Conservation (phyloP, 345 rosid species). For the Mangifera indica region DNA sequence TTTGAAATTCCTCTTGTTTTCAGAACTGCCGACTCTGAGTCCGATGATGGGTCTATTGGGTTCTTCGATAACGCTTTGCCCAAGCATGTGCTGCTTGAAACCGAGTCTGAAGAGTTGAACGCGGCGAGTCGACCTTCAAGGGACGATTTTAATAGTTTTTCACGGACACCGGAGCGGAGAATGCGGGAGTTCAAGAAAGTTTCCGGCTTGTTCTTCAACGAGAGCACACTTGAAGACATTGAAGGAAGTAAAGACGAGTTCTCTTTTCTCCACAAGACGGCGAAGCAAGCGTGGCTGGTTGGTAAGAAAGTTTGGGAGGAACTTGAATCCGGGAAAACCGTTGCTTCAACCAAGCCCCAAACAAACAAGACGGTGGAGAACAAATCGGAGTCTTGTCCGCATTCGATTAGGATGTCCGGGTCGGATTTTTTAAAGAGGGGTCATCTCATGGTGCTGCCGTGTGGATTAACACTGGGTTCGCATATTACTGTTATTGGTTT, state of each 20-base stretch:
- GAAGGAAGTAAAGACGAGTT: slow-evolving; percentile 41
- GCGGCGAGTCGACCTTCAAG: slow-evolving; percentile 17
- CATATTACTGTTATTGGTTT: slow-evolving; percentile 79
- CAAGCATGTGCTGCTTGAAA: slow-evolving; percentile 30
- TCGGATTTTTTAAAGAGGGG: slow-evolving; percentile 34
- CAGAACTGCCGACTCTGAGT: slow-evolving; percentile 29
- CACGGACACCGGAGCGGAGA: slow-evolving; percentile 22
- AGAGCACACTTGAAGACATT: slow-evolving; percentile 35
- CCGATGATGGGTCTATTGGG: slow-evolving; percentile 24
- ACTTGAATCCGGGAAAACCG: slow-evolving; percentile 32
- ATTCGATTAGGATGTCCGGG: slow-evolving; percentile 50
- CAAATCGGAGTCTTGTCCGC: slow-evolving; percentile 48
- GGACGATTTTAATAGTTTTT: slow-evolving; percentile 5
- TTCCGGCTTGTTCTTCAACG: slow-evolving; percentile 50
- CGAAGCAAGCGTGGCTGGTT: slow-evolving; percentile 53
- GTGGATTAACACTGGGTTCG: slow-evolving; percentile 65
- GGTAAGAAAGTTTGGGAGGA: slow-evolving; percentile 63
- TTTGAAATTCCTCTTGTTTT: slow-evolving; percentile 49
- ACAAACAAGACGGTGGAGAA: slow-evolving; percentile 16
- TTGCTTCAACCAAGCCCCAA: slow-evolving; percentile 4
- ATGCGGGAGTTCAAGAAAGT: slow-evolving; percentile 34
- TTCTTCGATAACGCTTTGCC: slow-evolving; percentile 33
- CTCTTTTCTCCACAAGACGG: slow-evolving; percentile 56
- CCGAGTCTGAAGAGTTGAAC: slow-evolving; percentile 12
- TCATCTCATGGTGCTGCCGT: too few relatives aligned